Percentiles rank a stretch among this genome's conserved stretches.
Evolutionary conservation across 2,329 filamentous ascomycete species (phyloP).

Genomic region (Penicillium sp.): DNA sequence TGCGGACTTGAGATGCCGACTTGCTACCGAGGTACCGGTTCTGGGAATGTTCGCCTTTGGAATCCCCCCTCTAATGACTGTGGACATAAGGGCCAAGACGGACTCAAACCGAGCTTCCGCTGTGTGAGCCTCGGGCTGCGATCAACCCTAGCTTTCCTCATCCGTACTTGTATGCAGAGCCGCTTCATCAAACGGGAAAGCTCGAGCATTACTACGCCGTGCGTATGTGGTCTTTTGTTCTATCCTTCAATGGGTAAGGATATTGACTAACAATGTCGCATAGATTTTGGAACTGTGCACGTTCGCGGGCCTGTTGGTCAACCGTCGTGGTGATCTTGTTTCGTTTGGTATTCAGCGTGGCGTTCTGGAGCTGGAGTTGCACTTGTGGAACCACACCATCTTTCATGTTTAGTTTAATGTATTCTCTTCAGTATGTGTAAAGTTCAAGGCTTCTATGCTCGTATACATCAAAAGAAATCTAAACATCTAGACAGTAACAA

Average conservation of each 20-base stretch:
- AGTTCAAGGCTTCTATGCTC: too few species aligned
- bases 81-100: not conserved
- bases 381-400: too few species aligned
- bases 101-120: too few species aligned
- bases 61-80: too few species aligned
- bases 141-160: not conserved
- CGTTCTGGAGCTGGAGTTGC: too few species aligned
- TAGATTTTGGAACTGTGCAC: not conserved
- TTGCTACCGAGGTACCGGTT: too few species aligned
- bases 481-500: not conserved
- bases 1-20: not conserved
- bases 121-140: not conserved
- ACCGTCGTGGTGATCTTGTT: not conserved
- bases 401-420: too few species aligned
- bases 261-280: not conserved
- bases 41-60: too few species aligned
- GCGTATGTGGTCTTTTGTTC: not conserved
- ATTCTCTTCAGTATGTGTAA: too few species aligned
- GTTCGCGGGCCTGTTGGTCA: not conserved
- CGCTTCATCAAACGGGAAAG: not conserved
- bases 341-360: not conserved
- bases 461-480: too few species aligned
- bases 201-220: not conserved
- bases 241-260: not conserved
- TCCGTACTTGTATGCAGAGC: not conserved